phyloP scores from a whole-genome alignment of 441 rosid genomes.

The Eruca vesicaria region DNA sequence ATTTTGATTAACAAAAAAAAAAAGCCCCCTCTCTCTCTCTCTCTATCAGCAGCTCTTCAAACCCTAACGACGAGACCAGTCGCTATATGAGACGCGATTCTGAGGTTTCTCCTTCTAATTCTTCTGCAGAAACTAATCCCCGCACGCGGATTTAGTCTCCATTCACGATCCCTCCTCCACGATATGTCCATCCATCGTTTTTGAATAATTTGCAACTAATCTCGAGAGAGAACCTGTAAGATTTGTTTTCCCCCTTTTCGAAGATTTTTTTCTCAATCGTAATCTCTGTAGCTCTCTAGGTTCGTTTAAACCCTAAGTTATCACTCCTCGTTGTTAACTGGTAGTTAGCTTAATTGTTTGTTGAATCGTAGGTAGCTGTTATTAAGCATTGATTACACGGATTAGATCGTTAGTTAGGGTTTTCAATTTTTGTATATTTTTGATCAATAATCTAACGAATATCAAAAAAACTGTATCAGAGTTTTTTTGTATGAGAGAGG shows the following conservation, averaged over 20 bases:
- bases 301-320: conserved; percentile 33
- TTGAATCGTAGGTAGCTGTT: not conserved
- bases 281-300: conserved; percentile 9
- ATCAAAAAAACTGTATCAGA: conserved; percentile 21
- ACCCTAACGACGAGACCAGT: conserved; percentile 37
- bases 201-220: too few species aligned
- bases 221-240: conserved; percentile 31
- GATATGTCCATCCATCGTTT: conserved; percentile 17
- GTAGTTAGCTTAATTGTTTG: not conserved
- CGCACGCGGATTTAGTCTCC: conserved; percentile 13
- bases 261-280: not conserved
- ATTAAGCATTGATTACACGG: not conserved
- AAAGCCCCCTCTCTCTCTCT: not conserved
- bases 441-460: conserved; percentile 20
- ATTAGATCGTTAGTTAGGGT: conserved; percentile 9
- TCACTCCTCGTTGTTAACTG: not conserved
- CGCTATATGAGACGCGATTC: conserved; percentile 20
- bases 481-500: conserved; percentile 39
- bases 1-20: not conserved
- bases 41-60: conserved; percentile 26
- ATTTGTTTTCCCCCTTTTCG: conserved; percentile 11
- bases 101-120: conserved; percentile 18
- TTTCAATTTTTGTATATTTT: not conserved
- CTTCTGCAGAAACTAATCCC: conserved; percentile 18
- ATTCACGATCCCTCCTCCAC: conserved; percentile 3